These are phyloP conservation scores for Fusarium udum DNA, from an alignment of 2,329 filamentous ascomycete genomes.

Conservation along the genomic window DNA sequence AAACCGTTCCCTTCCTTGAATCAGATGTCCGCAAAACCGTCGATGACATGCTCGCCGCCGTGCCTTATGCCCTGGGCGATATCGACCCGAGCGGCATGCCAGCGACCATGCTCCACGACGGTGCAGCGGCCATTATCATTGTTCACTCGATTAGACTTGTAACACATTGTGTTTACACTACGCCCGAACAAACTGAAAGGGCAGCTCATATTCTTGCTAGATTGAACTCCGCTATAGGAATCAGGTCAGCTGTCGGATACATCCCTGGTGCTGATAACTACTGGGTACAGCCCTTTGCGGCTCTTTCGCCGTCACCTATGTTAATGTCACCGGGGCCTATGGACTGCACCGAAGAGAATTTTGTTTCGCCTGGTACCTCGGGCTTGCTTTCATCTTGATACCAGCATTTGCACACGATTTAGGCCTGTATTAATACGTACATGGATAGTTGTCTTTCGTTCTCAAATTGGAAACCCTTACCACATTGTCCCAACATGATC, in stretches of 20 bases:
- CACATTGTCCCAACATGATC: not conserved
- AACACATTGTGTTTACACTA: constrained; percentile 44
- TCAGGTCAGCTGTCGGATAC: constrained; percentile 42
- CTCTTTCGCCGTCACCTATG: not conserved
- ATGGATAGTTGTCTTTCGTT: not conserved
- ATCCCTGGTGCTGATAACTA: not conserved
- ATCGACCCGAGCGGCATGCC: constrained; percentile 38
- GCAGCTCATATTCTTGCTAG: constrained; percentile 39
- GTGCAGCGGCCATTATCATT: constrained; percentile 46
- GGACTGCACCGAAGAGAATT: not conserved
- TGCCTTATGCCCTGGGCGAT: constrained; percentile 47
- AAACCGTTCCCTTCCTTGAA: constrained; percentile 33
- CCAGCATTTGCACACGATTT: not conserved
- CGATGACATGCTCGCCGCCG: constrained; percentile 45
- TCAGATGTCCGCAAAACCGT: constrained; percentile 41
- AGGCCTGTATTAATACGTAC: not conserved
- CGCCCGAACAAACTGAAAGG: constrained; percentile 34
- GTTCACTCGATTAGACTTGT: constrained; percentile 46
- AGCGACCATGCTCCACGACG: constrained; percentile 41
- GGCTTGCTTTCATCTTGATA: constrained; percentile 12
- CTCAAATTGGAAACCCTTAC: not conserved
- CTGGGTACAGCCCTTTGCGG: not conserved
- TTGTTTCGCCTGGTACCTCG: not conserved
- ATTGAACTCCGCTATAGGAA: constrained; percentile 44
- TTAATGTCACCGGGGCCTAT: not conserved